phyloP scores from a whole-genome alignment of 1,139 yeast genomes.

The Magnusiomyces suaveolens region DNA sequence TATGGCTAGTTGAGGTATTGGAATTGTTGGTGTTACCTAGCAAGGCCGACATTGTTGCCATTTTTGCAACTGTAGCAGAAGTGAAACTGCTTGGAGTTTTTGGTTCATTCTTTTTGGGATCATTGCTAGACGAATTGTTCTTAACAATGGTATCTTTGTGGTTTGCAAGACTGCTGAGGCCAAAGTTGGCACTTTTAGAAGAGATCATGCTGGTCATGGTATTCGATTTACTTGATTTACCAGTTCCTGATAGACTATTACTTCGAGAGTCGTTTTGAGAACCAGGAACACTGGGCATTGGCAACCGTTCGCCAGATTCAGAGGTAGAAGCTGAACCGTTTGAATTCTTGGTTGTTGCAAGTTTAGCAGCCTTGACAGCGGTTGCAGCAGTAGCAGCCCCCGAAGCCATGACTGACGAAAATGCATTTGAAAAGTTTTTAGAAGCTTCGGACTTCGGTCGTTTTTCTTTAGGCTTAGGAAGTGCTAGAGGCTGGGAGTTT shows the following conservation, averaged over 20 bases:
- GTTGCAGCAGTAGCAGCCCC: background rate
- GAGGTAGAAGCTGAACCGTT: background rate
- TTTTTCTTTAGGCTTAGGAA: background rate
- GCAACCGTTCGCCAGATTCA: background rate
- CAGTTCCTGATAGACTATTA: background rate
- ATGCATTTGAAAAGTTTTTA: background rate
- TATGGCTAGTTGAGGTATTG: background rate
- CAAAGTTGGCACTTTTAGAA: background rate
- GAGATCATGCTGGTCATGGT: constrained; percentile 1
- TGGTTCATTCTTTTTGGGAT: background rate
- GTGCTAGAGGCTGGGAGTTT: background rate
- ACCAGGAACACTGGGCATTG: background rate
- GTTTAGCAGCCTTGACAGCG: background rate
- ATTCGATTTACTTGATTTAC: background rate
- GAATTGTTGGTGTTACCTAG: background rate
- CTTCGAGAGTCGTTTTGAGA: background rate
- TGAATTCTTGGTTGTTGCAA: background rate
- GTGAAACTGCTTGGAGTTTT: background rate
- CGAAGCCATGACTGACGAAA: background rate
- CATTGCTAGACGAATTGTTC: background rate
- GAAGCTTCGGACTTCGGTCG: background rate
- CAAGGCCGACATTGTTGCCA: background rate
- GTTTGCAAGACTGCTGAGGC: background rate
- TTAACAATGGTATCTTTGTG: background rate
- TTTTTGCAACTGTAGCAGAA: background rate